Evolutionary conservation across 352 stramenopile species (phyloP).

Genomic region (Lagenidium sp.): DNA sequence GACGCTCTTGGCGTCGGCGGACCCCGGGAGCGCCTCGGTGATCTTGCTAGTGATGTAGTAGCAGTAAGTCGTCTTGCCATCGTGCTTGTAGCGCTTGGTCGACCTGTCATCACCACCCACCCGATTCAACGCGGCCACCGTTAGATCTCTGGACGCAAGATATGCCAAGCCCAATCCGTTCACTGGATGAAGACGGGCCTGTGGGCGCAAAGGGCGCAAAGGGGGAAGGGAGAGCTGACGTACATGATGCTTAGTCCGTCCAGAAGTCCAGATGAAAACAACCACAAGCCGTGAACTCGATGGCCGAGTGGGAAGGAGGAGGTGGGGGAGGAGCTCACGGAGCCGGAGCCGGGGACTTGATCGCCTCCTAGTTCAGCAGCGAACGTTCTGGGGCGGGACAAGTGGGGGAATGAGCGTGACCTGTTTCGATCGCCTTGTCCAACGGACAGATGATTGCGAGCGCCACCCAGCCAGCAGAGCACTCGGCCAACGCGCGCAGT

Average conservation of each 20-base stretch:
- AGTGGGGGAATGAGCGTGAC: no score
- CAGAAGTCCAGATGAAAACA: not conserved
- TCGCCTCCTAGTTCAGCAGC: no score
- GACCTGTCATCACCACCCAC: not conserved
- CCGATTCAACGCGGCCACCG: no score
- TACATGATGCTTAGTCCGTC: not conserved
- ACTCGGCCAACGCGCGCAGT: no score
- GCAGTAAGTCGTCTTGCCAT: slow-evolving; percentile 74
- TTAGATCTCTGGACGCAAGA: not conserved
- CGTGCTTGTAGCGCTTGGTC: slow-evolving; percentile 59
- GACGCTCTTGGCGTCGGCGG: slow-evolving; percentile 23
- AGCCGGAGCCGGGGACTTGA: no score
- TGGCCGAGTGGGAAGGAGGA: no score
- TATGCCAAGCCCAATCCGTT: not conserved
- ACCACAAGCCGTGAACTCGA: not conserved
- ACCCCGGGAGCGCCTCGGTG: slow-evolving; percentile 27
- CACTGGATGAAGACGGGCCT: not conserved
- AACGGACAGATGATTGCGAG: no score
- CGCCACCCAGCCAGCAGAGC: no score
- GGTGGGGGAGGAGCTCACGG: no score
- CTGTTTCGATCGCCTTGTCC: no score
- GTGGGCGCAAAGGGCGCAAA: not conserved
- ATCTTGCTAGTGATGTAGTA: slow-evolving; percentile 67
- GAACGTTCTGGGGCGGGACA: no score
- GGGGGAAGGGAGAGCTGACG: not conserved